Percentiles rank a stretch among this genome's conserved stretches.
phyloP scores from a whole-genome alignment of 140 eudicot species.

The Anethum foeniculum region DNA sequence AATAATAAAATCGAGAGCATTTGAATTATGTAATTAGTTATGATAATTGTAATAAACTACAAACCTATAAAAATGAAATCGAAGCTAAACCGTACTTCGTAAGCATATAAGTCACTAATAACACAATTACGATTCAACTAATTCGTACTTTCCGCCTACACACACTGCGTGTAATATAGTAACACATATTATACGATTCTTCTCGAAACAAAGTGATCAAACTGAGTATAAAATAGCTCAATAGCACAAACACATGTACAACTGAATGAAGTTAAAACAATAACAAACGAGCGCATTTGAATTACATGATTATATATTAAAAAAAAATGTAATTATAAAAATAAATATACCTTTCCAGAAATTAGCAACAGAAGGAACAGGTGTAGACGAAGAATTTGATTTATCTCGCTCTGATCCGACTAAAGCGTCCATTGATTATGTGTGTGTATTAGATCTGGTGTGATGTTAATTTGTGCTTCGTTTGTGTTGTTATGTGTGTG shows the following conservation, averaged over 20 bases:
- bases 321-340: neutral
- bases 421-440: slow-evolving; percentile 40
- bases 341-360: slow-evolving; percentile 77
- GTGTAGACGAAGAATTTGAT: slow-evolving; percentile 51
- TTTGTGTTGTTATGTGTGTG: neutral
- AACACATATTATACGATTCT: no score
- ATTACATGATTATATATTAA: neutral
- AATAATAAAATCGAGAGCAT: neutral
- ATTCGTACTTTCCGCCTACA: no score
- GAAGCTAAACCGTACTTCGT: neutral
- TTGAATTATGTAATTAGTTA: neutral
- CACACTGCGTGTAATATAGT: no score
- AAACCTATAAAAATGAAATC: neutral
- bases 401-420: slow-evolving; percentile 48
- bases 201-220: neutral
- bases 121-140: neutral
- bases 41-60: neutral
- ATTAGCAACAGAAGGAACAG: slow-evolving; percentile 70
- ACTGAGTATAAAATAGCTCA: neutral
- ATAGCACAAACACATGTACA: neutral
- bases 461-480: slow-evolving; percentile 2
- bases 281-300: neutral
- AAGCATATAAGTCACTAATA: no score
- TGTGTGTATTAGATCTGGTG: neutral
- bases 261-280: neutral